Conservation (phyloP, 345 rosid genomes). For the Citropsis articulata region DNA sequence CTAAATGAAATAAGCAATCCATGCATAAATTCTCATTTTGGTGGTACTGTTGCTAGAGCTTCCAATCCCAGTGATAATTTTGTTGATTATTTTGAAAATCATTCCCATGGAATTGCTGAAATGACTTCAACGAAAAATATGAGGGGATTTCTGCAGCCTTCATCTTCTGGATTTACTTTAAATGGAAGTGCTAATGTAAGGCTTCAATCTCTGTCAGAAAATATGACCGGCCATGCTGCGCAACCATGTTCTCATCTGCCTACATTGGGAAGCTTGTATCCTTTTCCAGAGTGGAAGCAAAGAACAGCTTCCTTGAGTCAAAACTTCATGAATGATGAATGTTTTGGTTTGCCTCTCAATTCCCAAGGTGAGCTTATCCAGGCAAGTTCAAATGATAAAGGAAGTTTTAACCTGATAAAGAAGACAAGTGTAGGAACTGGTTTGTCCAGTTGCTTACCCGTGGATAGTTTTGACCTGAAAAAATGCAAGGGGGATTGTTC, state of each 20-base stretch:
- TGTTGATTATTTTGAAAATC: constrained; percentile 25
- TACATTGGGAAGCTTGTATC: constrained; percentile 20
- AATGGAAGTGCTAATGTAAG: constrained; percentile 24
- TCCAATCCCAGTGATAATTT: constrained; percentile 20
- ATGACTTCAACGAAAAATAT: constrained; percentile 25
- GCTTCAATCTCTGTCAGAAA: constrained; percentile 21
- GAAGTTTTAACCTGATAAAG: constrained; percentile 24
- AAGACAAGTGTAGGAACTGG: constrained; percentile 20
- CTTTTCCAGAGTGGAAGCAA: constrained; percentile 29
- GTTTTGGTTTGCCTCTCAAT: constrained; percentile 54
- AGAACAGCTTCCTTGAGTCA: constrained; percentile 27
- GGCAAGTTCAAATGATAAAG: constrained; percentile 27
- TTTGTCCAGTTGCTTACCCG: constrained; percentile 25
- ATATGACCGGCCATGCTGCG: constrained; percentile 20
- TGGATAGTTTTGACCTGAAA: constrained; percentile 14
- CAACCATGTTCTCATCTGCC: constrained; percentile 25
- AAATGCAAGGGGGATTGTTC: constrained; percentile 20
- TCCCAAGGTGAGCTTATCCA: constrained; percentile 56
- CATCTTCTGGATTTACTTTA: constrained; percentile 27
- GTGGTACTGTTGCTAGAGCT: constrained; percentile 16
- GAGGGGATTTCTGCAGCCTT: constrained; percentile 21
- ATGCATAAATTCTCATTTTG: constrained; percentile 17
- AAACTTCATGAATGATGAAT: constrained; percentile 26
- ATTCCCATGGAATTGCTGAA: constrained; percentile 23
- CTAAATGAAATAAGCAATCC: constrained; percentile 19